Percentiles rank a stretch among this genome's conserved stretches.
Conservation (phyloP, 306 rosid genomes). For the Vigna trinervia region DNA sequence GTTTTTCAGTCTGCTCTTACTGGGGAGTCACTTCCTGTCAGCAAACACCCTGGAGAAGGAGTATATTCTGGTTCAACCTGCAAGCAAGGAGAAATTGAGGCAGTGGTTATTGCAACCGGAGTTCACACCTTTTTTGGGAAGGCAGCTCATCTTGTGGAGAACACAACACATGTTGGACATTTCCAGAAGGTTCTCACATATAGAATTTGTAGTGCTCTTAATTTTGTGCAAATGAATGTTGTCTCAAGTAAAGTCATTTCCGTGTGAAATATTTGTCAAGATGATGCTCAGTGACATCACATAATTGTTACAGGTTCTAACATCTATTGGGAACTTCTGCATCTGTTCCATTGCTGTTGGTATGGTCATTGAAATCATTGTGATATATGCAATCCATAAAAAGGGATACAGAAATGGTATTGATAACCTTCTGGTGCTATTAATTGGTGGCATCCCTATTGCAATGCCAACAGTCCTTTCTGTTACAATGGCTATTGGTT, state of each 20-base stretch:
- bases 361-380: slow-evolving; percentile 68
- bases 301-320: slow-evolving; percentile 61
- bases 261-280: slow-evolving; percentile 3
- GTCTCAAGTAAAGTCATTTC: slow-evolving; percentile 1
- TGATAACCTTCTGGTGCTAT: slow-evolving; percentile 76
- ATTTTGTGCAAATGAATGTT: slow-evolving; percentile 20
- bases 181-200: slow-evolving; percentile 65
- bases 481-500: slow-evolving; percentile 85
- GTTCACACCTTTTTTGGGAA: slow-evolving; percentile 87
- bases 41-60: slow-evolving; percentile 68
- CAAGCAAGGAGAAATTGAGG: slow-evolving; percentile 88
- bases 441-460: slow-evolving; percentile 84
- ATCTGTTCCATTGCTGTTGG: slow-evolving; percentile 80
- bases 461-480: slow-evolving; percentile 94
- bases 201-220: not conserved
- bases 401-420: slow-evolving; percentile 58
- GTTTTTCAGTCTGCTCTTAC: slow-evolving; percentile 77
- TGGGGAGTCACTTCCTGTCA: slow-evolving; percentile 66
- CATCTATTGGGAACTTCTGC: slow-evolving; percentile 78
- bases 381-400: slow-evolving; percentile 47
- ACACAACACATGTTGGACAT: slow-evolving; percentile 77
- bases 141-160: slow-evolving; percentile 88
- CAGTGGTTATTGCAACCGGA: slow-evolving; percentile 78
- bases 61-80: slow-evolving; percentile 86
- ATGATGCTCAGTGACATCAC: slow-evolving; percentile 17